Percentiles rank a stretch among this genome's conserved stretches.
These are phyloP conservation scores for Neopestalotiopsis sp. DNA, from an alignment of 2,329 filamentous ascomycete species.

Conservation along the genomic window DNA sequence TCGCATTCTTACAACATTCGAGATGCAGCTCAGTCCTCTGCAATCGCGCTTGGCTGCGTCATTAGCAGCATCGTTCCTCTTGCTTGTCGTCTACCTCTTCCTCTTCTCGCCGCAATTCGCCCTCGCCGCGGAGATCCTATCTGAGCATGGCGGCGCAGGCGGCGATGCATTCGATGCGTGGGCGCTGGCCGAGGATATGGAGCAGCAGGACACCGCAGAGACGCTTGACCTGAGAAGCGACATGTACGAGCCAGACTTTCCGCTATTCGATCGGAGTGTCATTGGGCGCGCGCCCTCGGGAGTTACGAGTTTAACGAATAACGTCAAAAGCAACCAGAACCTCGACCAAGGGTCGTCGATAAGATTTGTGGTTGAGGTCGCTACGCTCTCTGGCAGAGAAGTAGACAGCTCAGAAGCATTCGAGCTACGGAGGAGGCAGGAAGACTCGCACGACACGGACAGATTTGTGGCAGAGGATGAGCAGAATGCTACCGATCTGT, in stretches of 20 bases:
- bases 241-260: constrained; percentile 66
- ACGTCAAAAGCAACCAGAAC: constrained; percentile 64
- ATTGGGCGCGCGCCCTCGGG: constrained; percentile 64
- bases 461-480: constrained; percentile 24
- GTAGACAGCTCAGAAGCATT: constrained; percentile 25
- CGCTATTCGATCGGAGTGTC: constrained; percentile 65
- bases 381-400: constrained; percentile 53
- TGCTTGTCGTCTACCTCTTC: constrained; percentile 66
- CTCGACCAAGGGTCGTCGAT: constrained; percentile 67
- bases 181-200: constrained; percentile 29
- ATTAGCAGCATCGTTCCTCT: constrained; percentile 62
- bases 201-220: constrained; percentile 18
- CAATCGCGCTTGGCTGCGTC: constrained; percentile 77
- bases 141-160: constrained; percentile 23
- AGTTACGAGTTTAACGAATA: constrained; percentile 65
- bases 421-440: constrained; percentile 31
- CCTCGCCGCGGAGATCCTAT: constrained; percentile 60
- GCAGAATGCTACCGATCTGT: constrained; percentile 24
- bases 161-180: constrained; percentile 23
- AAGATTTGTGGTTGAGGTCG: constrained; percentile 68
- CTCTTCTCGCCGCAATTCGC: constrained; percentile 65
- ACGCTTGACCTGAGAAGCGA: constrained; percentile 29
- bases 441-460: constrained; percentile 22
- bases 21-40: constrained; percentile 68
- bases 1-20: constrained; percentile 34